phyloP scores from a whole-genome alignment of 2,329 filamentous ascomycete genomes.

The Apiospora malaysiana region DNA sequence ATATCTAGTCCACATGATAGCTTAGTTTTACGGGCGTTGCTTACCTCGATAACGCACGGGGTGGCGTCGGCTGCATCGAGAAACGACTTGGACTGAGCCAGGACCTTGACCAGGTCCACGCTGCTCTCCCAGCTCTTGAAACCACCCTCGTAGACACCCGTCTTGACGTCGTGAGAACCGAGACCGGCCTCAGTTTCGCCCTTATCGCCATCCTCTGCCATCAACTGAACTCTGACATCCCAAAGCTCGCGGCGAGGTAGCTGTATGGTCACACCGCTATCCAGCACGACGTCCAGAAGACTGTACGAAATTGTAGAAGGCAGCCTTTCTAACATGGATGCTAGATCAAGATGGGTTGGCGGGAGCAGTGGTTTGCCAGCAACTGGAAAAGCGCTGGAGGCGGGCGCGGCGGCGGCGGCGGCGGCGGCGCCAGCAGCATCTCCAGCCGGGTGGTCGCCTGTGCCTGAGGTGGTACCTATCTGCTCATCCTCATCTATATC shows the following conservation, averaged over 20 bases:
- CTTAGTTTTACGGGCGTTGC: constrained; percentile 30
- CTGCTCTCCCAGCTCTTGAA: constrained; percentile 93
- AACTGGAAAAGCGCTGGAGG: constrained; percentile 63
- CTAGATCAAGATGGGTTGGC: constrained; percentile 57
- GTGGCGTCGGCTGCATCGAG: constrained; percentile 41
- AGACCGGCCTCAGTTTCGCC: constrained; percentile 53
- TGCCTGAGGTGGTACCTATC: constrained; percentile 32
- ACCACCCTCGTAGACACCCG: constrained; percentile 83
- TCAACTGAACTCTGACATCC: constrained; percentile 81
- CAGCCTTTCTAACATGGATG: constrained; percentile 59
- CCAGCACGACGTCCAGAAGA: constrained; percentile 64
- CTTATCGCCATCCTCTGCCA: constrained; percentile 69
- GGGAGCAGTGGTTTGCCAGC: constrained; percentile 65
- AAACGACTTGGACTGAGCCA: constrained; percentile 50
- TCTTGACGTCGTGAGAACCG: constrained; percentile 75
- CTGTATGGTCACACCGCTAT: constrained; percentile 56
- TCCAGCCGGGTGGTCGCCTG: constrained; percentile 24
- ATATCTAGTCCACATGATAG: constrained; percentile 26
- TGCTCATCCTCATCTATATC: constrained; percentile 63
- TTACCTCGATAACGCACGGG: constrained; percentile 60
- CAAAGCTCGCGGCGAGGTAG: constrained; percentile 80
- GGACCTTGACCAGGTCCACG: constrained; percentile 76
- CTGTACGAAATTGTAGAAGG: constrained; percentile 78
- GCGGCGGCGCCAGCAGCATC: constrained; percentile 27
- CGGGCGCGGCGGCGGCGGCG: constrained; percentile 31